Evolutionary conservation across 2,329 filamentous ascomycete genomes (phyloP), one percentile per base, ranked within the genome.

Genomic region (Stachybotrys echinatus): DNA sequence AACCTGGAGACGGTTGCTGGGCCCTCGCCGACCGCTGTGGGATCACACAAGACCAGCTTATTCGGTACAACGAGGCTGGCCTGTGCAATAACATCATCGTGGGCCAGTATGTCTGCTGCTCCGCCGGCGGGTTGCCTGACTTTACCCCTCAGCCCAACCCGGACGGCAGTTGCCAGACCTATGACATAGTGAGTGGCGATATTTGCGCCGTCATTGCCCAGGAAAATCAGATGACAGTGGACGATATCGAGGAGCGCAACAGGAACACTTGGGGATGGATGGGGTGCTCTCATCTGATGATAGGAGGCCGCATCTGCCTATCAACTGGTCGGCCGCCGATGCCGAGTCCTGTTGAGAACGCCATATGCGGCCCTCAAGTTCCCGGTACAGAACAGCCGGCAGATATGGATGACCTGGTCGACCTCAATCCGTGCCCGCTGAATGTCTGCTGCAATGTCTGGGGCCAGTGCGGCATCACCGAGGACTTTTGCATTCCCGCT

Each of bases 401-500:
- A 1, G 43, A 50, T 2, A 54, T 54, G 22, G 47, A 45, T 2
- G 34, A 50, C 12, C 48, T 65, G 6, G 50, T 50, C n/a, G 34
- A 48, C 6, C 47, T 67, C 4, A 67, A 64, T 43, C 61, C 59
- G 1, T 67, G 65, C 22, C 61, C 58, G 2, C 51, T 65, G 1
- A 63, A 65, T 5, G 56, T 58, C 8, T 65, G 61, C 51, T 63
- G 63, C 51, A 55, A 71, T 50, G 60, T 64, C 38, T 73, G 66
- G 63, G 73, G 72, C 5, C 59, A 67, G 18, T 76, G 74, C 42
- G 72, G 72, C n/a, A 65, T 61, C 6, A 70, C 68, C 0, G 47
- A 49, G 1, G 69, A 69, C 7, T 74, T 72, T 52, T 76, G 72
- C 57, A 62, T 55, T 17, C 49, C 58, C 3, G 48, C 53, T 3